These are phyloP conservation scores for Phytophthora rubi DNA, from an alignment of 352 stramenopile genomes.

Conservation along the genomic window DNA sequence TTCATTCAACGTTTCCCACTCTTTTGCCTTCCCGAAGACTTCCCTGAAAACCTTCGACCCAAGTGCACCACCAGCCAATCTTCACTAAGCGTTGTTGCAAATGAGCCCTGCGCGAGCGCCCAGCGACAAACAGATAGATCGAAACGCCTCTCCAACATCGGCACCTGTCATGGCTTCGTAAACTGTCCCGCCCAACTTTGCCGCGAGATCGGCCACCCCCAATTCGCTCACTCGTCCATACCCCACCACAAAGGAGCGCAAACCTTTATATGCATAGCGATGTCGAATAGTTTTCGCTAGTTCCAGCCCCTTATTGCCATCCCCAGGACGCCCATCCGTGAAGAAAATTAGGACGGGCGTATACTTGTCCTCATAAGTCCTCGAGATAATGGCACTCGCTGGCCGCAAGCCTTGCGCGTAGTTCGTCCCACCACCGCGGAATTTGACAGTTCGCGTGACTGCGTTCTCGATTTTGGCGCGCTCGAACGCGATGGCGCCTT, in stretches of 20 bases:
- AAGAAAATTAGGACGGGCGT: conserved; percentile 37
- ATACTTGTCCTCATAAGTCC: conserved; percentile 49
- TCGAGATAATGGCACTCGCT: conserved; percentile 62
- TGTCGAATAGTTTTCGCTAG: conserved; percentile 41
- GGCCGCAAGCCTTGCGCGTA: conserved; percentile 30
- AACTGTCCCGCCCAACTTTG: neutral
- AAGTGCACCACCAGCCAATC: no score
- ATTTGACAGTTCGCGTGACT: neutral
- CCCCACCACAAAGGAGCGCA: conserved; percentile 55
- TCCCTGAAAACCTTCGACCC: no score
- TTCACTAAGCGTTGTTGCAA: neutral
- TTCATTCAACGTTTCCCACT: no score
- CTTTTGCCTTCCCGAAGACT: no score
- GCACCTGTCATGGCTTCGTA: neutral
- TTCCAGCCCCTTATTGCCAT: conserved; percentile 34
- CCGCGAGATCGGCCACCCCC: neutral
- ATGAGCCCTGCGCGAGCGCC: conserved; percentile 1
- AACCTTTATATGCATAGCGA: conserved; percentile 41
- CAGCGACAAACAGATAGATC: neutral
- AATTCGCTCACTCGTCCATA: conserved; percentile 38
- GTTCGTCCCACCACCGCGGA: conserved; percentile 1
- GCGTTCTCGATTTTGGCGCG: neutral
- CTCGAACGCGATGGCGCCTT: conserved; percentile 2
- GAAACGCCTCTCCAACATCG: neutral
- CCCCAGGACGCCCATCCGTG: conserved; percentile 46